Conservation (phyloP, 305 asterid genomes). For the Solanum hybrid region DNA sequence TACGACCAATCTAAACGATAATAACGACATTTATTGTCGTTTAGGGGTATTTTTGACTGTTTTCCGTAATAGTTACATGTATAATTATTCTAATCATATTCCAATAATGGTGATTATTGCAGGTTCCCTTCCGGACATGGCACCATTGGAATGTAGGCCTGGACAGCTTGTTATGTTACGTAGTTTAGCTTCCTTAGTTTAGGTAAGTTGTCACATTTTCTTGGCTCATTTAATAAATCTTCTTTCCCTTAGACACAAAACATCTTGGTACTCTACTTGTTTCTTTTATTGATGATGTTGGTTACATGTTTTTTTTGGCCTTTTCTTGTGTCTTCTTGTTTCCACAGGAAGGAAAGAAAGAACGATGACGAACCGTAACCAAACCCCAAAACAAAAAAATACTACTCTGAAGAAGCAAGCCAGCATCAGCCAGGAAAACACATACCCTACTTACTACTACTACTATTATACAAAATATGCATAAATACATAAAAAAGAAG, state of each 20-base stretch:
- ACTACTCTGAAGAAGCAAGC: neutral
- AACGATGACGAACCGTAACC: neutral
- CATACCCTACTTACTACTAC: neutral
- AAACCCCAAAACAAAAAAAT: neutral
- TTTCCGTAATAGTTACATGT: neutral
- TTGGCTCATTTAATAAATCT: neutral
- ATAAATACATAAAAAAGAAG: constrained; percentile 30
- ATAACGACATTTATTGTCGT: neutral
- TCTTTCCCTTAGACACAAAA: neutral
- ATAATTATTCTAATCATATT: neutral
- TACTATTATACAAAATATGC: constrained; percentile 35
- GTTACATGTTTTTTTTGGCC: neutral
- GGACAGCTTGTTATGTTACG: constrained; percentile 23
- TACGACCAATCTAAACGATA: neutral
- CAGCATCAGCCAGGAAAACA: constrained; percentile 8
- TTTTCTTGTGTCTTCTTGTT: neutral
- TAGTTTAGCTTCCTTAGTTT: constrained; percentile 30
- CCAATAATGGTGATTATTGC: neutral
- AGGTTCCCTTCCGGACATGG: constrained; percentile 73
- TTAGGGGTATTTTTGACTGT: neutral
- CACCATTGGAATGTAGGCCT: constrained; percentile 59
- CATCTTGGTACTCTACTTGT: neutral
- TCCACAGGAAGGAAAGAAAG: constrained; percentile 7
- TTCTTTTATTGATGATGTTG: constrained; percentile 2
- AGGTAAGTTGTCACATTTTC: constrained; percentile 18